Base-by-base conservation (phyloP, 2,329 filamentous ascomycete genomes). In the Talaromyces sp. region DNA sequence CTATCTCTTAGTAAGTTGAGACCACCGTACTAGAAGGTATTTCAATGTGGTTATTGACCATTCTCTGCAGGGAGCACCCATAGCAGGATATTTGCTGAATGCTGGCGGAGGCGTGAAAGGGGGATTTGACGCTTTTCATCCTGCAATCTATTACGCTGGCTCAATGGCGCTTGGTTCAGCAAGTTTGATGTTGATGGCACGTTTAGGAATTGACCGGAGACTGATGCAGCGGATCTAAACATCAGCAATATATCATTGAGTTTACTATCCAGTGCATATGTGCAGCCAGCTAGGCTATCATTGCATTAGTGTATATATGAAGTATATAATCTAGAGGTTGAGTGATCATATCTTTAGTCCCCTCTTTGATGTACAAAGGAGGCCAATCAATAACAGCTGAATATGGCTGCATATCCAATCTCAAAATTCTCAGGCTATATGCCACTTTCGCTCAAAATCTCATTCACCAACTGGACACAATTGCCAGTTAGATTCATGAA, bases 91-190 rank as follows among this genome's bases (percentile, higher is more conserved):
- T 66, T 76, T 89, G 0, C 77, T 89, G 0, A 81, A 83, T 63
- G 84, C 84, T 0, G 84, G 84, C 39, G 85, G 85, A 5, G 84
- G 84, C 11, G 76, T 81, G 16, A 74, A 82, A 0, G 75, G 74
- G 2, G 83, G 83, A 0, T 73, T 87, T 1, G 74, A 81, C 24
- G 83, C 86, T 0, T 89, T 86, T 68, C 79, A 85, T 19, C 85
- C 86, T 0, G 86, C 86, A 1, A 89, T 89, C 73, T 87, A 85
- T 71, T 88, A 87, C 69, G 85, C 86, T 3, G 86, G 86, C 1
- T 82, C 80, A 0, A 76, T 86, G 71, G 81, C 83, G 0, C 70
- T 84, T 19, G 78, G 72, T 1, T 80, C 84, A 1, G 79, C 82
- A 7, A 69, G 73, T 2, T 73, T 84, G 39, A 78, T 84, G 16